Base-by-base conservation (phyloP, 2,329 filamentous ascomycete species). In the Rhinocladiella similis region DNA sequence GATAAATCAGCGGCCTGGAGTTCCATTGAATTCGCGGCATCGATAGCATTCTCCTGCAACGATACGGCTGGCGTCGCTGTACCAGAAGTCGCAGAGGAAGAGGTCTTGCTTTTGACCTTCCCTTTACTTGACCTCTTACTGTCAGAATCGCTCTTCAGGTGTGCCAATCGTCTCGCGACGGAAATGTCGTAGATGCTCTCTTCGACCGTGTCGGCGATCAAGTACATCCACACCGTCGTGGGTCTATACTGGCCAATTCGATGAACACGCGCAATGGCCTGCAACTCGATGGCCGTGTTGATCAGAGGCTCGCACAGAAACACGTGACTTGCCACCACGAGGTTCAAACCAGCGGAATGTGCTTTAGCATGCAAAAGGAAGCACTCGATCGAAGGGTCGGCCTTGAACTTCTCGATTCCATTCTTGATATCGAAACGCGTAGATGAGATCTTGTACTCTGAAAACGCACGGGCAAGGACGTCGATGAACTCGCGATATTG, bases 151-250 rank as follows among this genome's bases (percentile, higher is more conserved):
- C 69, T 76, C 1, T 79, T 80, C 69, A 97, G 88, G 68, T 97
- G 91, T 54, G 87, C 84, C 65, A 96, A 76, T 3, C 93, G 85
- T 25, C 91, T 82, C 57, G 82, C 80, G 1, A 96, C 90, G 0
- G 90, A 94, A 33, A 97, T 82, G 57, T 92, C 85, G 73, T 97
- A 91, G 60, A 97, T 95, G 1, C 88, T 88, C 74, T 96, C 88
- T 69, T 99, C 94, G 0, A 97, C 90, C 0, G 93, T 96, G 50
- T 89, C 90, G 14, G 88, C 85, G n/a, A 97, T 83, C 2, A 97
- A 81, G 70, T 97, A 97, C 72, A 97, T 88, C 89, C 92, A 97
- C 1, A 97, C 91, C 0, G 90, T 96, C 0, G 94, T 99, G 63
- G 89, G 82, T 50, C 89, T 85, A 61, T 87, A 81, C 72, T 97